These are phyloP conservation scores for Mycogone perniciosa DNA, from an alignment of 2,329 filamentous ascomycete genomes.

Conservation along the genomic window DNA sequence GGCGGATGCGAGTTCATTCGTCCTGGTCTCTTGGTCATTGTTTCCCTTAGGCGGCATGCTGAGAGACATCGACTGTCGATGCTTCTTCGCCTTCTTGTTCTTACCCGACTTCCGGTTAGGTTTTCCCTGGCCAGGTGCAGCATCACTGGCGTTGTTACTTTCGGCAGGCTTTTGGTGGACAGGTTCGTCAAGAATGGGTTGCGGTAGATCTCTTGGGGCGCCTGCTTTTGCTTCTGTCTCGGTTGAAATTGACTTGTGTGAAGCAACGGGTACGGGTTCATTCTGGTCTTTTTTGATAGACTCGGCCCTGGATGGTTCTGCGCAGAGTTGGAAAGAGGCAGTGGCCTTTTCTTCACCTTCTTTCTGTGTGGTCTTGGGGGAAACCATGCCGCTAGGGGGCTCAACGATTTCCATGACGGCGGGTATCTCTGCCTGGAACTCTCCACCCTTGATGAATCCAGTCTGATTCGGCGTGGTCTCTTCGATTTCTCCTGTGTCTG, in stretches of 20 bases:
- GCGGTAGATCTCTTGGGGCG: background rate
- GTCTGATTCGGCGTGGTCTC: background rate
- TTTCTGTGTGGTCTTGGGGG: background rate
- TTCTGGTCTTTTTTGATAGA: no score
- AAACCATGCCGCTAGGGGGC: no score
- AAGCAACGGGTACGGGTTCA: no score
- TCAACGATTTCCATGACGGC: background rate
- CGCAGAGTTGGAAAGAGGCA: no score
- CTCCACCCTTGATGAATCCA: background rate
- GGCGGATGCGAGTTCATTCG: background rate
- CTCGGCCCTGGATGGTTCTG: no score
- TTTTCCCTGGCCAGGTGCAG: background rate
- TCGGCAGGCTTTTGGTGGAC: background rate
- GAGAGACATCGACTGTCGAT: slow-evolving; percentile 4
- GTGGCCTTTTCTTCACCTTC: background rate
- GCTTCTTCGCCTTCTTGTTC: slow-evolving; percentile 22
- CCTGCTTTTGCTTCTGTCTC: background rate
- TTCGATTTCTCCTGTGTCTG: no score
- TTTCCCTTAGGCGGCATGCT: background rate
- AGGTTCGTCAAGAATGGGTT: background rate
- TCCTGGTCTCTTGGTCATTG: background rate
- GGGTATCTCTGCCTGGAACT: background rate
- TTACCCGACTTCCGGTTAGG: slow-evolving; percentile 10
- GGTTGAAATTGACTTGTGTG: background rate
- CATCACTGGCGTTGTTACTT: background rate